A percentile compares a stretch with the other conserved stretches of the same genome.
Evolutionary conservation across 805 yeast species (phyloP).

Genomic region (Candida nemodendra): DNA sequence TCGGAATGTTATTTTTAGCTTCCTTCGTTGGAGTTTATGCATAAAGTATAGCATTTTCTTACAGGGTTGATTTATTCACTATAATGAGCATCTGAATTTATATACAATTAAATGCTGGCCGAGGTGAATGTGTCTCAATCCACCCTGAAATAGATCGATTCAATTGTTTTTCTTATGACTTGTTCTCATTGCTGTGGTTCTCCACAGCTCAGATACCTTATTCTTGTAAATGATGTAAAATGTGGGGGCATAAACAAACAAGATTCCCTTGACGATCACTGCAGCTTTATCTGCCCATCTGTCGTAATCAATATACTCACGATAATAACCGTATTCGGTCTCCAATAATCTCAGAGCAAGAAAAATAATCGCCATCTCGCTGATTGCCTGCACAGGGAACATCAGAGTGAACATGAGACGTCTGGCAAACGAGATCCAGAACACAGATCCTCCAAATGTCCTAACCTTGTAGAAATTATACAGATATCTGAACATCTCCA

Average conservation of each 20-base stretch:
- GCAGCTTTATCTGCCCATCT: slow-evolving; percentile 10
- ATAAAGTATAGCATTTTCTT: slow-evolving; percentile 8
- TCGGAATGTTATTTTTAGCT: slow-evolving; percentile 30
- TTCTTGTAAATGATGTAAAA: slow-evolving; percentile 25
- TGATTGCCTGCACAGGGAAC: slow-evolving; percentile 21
- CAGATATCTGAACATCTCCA: slow-evolving; percentile 25
- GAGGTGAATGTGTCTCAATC: background rate
- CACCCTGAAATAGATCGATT: background rate
- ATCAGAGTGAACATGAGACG: slow-evolving; percentile 14
- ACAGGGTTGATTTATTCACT: background rate
- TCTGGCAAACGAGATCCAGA: slow-evolving; percentile 18
- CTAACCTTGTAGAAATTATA: slow-evolving; percentile 30
- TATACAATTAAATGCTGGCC: too few relatives aligned
- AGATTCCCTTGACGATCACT: slow-evolving; percentile 9
- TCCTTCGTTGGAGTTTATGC: slow-evolving; percentile 34
- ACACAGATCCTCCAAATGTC: slow-evolving; percentile 21
- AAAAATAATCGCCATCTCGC: slow-evolving; percentile 25
- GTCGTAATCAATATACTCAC: slow-evolving; percentile 17
- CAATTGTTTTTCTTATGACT: slow-evolving; percentile 2
- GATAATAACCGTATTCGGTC: slow-evolving; percentile 17
- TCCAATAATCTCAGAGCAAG: slow-evolving; percentile 21
- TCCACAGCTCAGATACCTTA: slow-evolving; percentile 18
- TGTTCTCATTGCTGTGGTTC: background rate
- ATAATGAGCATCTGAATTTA: too few relatives aligned
- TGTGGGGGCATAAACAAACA: slow-evolving; percentile 21